These are phyloP conservation scores for Ophiostoma quercus DNA, from an alignment of 2,329 filamentous ascomycete species.

Conservation along the genomic window DNA sequence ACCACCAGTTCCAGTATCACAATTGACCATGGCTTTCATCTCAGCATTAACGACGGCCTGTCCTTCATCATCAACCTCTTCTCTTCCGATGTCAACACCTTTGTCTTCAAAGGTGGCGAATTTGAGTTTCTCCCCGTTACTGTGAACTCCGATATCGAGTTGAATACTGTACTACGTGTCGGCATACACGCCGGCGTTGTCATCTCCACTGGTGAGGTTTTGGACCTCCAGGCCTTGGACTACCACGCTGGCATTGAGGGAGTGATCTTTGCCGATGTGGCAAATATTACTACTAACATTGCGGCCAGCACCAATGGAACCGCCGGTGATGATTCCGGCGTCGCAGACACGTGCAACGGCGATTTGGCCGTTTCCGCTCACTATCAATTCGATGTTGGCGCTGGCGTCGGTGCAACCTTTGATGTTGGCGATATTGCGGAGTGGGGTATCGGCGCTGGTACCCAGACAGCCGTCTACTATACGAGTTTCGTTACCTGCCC, in stretches of 20 bases:
- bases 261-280: neutral
- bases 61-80: constrained; percentile 48
- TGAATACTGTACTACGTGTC: neutral
- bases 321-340: constrained; percentile 23
- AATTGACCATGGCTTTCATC: constrained; percentile 51
- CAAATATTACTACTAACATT: neutral
- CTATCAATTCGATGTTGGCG: constrained; percentile 24
- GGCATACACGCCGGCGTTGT: neutral
- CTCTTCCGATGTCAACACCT: constrained; percentile 42
- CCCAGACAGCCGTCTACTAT: neutral
- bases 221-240: neutral
- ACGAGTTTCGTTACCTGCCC: neutral
- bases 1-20: constrained; percentile 40
- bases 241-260: neutral
- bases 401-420: constrained; percentile 18
- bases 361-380: neutral
- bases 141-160: neutral
- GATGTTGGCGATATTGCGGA: neutral
- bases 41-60: constrained; percentile 48
- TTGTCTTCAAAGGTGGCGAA: constrained; percentile 44
- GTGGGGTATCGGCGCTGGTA: neutral
- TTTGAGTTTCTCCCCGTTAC: neutral
- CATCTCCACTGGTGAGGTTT: neutral
- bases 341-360: neutral
- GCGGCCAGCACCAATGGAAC: constrained; percentile 21